Evolutionary conservation across 768 basidiomycete genomes (phyloP), one percentile per base, ranked within the genome.

Genomic region (Fibroporia radiculosa): DNA sequence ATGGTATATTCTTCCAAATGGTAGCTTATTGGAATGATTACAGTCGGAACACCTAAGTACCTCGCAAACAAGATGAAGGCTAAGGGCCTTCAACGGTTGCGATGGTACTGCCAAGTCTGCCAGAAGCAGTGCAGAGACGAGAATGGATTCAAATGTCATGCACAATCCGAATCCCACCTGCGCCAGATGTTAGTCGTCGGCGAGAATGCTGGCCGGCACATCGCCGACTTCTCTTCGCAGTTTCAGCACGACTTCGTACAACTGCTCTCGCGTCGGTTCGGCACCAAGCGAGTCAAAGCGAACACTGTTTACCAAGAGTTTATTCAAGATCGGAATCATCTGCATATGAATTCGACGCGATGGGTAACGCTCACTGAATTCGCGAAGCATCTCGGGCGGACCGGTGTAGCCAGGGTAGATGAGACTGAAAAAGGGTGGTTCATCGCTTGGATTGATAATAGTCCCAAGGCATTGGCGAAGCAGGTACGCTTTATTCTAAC

Each of bases 341-440:
- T 96, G 24, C 96, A 99, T 69, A 99, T 99, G 96, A 99, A 99
- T 65, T 68, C 93, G 5, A 98, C 96, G 12, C 82, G 90, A 39
- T 99, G 95, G 93, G 90, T 97, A 23, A 96, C 96, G 11, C 74
- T 98, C 57, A 89, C 90, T n/a, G 95, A 95, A 62, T 99, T 98
- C 53, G 72, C 77, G 53, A 93, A 95, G 64, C 79, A 92, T 55
- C 73, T 99, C 24, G 93, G 95, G 2, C 73, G 90, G 28, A 68
- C 72, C 1, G 93, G 96, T 26, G 71, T 96, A 44, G 89, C 84
- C 4, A 78, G 88, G 52, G 96, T 96, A 22, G 96, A 98, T 59
- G 95, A 98, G 68, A 97, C 92, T 35, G 96, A 98, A 67, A 96
- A 99, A 68, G 96, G 96, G 1, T 93, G 89, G 82, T 99, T 93